A percentile compares a stretch with the other conserved stretches of the same genome.
These are phyloP conservation scores for Microdochium bolleyi DNA, from an alignment of 2,329 filamentous ascomycete genomes.

Conservation along the genomic window DNA sequence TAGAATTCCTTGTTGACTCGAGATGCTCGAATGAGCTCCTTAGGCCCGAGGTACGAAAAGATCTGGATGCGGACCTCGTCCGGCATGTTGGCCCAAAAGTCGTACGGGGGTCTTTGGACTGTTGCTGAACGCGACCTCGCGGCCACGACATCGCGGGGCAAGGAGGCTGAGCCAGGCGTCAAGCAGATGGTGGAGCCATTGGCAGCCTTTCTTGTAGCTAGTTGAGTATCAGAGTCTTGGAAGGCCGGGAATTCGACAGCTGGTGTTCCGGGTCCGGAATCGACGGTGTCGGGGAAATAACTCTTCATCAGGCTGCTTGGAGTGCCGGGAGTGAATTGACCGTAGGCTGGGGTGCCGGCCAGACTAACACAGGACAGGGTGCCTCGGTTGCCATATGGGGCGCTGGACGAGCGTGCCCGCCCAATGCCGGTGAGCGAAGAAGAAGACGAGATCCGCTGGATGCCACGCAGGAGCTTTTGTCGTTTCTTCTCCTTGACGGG, in stretches of 20 bases:
- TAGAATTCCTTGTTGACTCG: conserved; percentile 73
- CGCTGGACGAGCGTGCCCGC: conserved; percentile 58
- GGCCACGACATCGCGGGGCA: conserved; percentile 57
- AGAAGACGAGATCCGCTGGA: conserved; percentile 77
- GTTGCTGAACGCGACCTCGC: conserved; percentile 20
- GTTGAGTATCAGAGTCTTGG: conserved; percentile 36
- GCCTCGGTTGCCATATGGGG: conserved; percentile 52
- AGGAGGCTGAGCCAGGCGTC: conserved; percentile 42
- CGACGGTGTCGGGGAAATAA: conserved; percentile 20
- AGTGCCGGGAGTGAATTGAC: conserved; percentile 21
- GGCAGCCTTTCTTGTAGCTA: conserved; percentile 46
- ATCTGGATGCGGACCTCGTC: conserved; percentile 75
- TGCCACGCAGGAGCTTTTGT: conserved; percentile 60
- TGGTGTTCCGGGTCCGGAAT: conserved; percentile 29
- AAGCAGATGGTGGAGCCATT: conserved; percentile 31
- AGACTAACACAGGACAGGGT: conserved; percentile 49
- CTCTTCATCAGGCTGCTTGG: conserved; percentile 12
- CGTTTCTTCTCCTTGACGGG: conserved; percentile 58
- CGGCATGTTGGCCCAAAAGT: conserved; percentile 77
- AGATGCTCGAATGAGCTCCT: conserved; percentile 73
- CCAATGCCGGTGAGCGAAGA: conserved; percentile 60
- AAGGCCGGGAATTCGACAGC: conserved; percentile 29
- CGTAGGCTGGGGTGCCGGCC: conserved; percentile 31
- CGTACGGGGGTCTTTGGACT: conserved; percentile 32
- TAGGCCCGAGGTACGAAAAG: conserved; percentile 67